These are phyloP conservation scores for Plantago lanceolata DNA, from an alignment of 305 asterid species.

Conservation along the genomic window DNA sequence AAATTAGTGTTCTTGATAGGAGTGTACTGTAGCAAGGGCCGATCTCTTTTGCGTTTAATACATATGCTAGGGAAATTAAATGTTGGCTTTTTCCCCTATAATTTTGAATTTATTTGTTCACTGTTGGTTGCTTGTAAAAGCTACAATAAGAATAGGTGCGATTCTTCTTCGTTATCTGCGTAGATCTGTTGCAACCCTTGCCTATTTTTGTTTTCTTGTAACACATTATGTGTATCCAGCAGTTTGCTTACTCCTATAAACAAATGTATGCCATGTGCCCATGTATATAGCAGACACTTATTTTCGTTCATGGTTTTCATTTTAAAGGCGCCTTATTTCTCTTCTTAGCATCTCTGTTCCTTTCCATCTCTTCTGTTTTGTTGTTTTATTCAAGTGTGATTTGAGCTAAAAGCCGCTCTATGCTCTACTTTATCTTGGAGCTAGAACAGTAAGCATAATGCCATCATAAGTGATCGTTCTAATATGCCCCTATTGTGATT, in stretches of 20 bases:
- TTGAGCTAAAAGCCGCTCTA: too few species aligned
- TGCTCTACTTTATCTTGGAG: too few species aligned
- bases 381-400: too few species aligned
- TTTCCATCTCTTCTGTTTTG: too few species aligned
- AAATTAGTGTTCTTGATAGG: not conserved
- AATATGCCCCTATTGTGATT: too few species aligned
- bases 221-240: not conserved
- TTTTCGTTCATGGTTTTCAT: too few species aligned
- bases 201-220: conserved; percentile 14
- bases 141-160: not conserved
- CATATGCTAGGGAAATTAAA: too few species aligned
- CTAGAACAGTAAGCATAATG: too few species aligned
- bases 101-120: not conserved
- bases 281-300: not conserved
- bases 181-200: not conserved
- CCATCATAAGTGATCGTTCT: too few species aligned
- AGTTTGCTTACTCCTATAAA: not conserved
- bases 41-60: conserved; percentile 28
- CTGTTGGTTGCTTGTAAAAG: conserved; percentile 7
- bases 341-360: too few species aligned
- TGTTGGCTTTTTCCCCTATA: not conserved
- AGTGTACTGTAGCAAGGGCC: conserved; percentile 26
- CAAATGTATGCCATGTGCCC: not conserved
- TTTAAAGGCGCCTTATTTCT: too few species aligned
- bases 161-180: not conserved